Percentiles rank a stretch among this genome's conserved stretches.
phyloP scores from a whole-genome alignment of 257 asterid species.

The Thymus mandschuricus region DNA sequence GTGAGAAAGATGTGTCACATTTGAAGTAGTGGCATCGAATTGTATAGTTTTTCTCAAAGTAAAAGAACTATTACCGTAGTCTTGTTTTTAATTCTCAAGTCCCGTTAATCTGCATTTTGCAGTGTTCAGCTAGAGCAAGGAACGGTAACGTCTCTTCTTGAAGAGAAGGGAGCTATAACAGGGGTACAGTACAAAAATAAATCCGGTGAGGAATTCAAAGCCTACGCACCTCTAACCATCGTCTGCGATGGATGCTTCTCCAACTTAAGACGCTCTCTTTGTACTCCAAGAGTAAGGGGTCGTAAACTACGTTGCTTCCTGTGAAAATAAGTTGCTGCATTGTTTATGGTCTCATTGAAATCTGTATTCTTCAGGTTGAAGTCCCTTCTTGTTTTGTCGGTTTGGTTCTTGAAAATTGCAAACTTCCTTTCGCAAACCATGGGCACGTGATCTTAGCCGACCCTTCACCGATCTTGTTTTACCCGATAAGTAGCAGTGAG shows the following conservation, averaged over 20 bases:
- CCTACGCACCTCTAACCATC: slow-evolving; percentile 44
- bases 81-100: neutral
- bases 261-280: slow-evolving; percentile 48
- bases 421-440: slow-evolving; percentile 40
- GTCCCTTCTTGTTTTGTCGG: slow-evolving; percentile 55
- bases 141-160: slow-evolving; percentile 45
- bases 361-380: slow-evolving; percentile 42
- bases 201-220: slow-evolving; percentile 42
- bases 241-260: slow-evolving; percentile 54
- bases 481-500: slow-evolving; percentile 53
- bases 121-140: slow-evolving; percentile 62
- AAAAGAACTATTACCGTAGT: neutral
- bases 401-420: slow-evolving; percentile 48
- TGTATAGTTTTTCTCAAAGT: too few relatives aligned
- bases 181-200: slow-evolving; percentile 45
- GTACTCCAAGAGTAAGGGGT: slow-evolving; percentile 39
- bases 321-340: neutral
- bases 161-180: slow-evolving; percentile 44
- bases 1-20: too few relatives aligned
- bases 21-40: too few relatives aligned
- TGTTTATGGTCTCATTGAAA: neutral
- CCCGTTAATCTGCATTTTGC: slow-evolving; percentile 21
- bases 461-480: slow-evolving; percentile 56
- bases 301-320: neutral
- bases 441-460: slow-evolving; percentile 56